Evolutionary conservation across 768 basidiomycete species (phyloP).

Genomic region (Auricularia sp.): DNA sequence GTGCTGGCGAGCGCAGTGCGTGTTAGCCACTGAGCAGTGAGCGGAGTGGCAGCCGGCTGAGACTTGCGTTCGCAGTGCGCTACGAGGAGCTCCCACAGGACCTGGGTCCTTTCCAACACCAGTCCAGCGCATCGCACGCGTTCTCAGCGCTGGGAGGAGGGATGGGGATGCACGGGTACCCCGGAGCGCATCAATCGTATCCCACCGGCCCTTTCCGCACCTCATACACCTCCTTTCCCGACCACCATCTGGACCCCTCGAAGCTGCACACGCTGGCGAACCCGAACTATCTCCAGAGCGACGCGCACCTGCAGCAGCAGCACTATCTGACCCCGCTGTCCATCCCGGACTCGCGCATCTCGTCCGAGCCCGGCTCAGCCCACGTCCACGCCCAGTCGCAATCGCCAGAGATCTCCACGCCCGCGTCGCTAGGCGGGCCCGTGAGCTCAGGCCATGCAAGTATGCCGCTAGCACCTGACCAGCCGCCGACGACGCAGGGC

Average conservation of each 20-base stretch:
- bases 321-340: neutral
- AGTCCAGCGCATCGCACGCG: neutral
- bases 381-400: neutral
- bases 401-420: neutral
- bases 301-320: neutral
- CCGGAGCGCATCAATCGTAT: neutral
- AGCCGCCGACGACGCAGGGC: constrained; percentile 75
- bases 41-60: neutral
- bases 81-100: neutral
- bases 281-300: neutral
- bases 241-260: neutral
- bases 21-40: neutral
- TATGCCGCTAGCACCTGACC: constrained; percentile 48
- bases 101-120: neutral
- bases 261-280: neutral
- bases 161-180: neutral
- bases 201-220: neutral
- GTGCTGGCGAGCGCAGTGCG: neutral
- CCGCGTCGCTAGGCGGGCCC: neutral
- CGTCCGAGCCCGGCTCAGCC: neutral
- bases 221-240: neutral
- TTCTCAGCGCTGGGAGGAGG: neutral
- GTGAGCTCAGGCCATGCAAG: neutral
- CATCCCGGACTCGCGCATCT: constrained; percentile 1
- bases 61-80: neutral